These are phyloP conservation scores for Tilletiaria anomala DNA, from an alignment of 1,284 basidiomycete genomes.

Conservation along the genomic window DNA sequence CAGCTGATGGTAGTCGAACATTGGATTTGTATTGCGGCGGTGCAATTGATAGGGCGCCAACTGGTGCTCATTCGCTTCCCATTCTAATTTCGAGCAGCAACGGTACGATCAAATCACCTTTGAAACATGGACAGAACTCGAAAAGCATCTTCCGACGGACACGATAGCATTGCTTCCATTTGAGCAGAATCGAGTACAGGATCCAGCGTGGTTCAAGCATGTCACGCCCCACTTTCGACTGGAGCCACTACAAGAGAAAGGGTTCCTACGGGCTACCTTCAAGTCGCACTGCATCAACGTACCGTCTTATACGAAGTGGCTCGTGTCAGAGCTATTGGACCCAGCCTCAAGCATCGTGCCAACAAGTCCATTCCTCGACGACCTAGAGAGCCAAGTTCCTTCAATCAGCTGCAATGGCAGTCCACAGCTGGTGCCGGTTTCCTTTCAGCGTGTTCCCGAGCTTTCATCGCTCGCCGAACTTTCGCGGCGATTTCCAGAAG, in stretches of 20 bases:
- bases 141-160: slow-evolving; percentile 11
- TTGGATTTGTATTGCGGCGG: no score
- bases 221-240: slow-evolving; percentile 9
- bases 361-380: neutral
- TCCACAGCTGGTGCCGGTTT: slow-evolving; percentile 11
- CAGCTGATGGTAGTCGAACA: no score
- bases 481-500: slow-evolving; percentile 5
- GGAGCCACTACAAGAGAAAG: no score
- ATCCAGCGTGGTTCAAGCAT: slow-evolving; percentile 16
- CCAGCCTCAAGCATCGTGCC: slow-evolving; percentile 2
- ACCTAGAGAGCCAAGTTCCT: slow-evolving; percentile 1
- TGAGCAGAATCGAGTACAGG: slow-evolving; percentile 4
- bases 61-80: slow-evolving; percentile 49
- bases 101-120: slow-evolving; percentile 17
- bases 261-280: slow-evolving; percentile 11
- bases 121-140: slow-evolving; percentile 12
- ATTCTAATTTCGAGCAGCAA: slow-evolving; percentile 5
- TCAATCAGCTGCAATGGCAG: slow-evolving; percentile 8
- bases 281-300: slow-evolving; percentile 19
- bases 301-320: slow-evolving; percentile 19
- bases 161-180: slow-evolving; percentile 18
- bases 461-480: slow-evolving; percentile 8
- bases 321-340: slow-evolving; percentile 17
- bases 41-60: no score
- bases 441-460: no score